phyloP scores from a whole-genome alignment of 2,329 filamentous ascomycete genomes.

The Monosporascus ibericus region DNA sequence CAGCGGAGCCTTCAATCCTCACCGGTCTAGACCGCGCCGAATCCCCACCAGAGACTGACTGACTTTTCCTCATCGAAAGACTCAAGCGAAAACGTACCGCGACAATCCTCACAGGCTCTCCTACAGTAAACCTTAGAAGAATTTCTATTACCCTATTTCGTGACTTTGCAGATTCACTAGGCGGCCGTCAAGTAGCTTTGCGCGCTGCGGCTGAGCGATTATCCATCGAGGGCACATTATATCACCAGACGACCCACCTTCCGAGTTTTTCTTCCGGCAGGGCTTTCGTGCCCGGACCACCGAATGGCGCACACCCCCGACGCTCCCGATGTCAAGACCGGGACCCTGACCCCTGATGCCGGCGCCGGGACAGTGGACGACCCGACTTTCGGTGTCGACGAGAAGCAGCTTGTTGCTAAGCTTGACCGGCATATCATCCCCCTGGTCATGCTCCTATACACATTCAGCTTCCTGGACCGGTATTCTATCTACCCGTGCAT shows the following conservation, averaged over 20 bases:
- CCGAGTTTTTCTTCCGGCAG: neutral
- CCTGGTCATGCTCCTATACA: conserved; percentile 62
- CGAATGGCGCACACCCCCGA: conserved; percentile 6
- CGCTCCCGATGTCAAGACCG: conserved; percentile 13
- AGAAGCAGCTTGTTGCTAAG: conserved; percentile 57
- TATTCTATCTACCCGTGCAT: conserved; percentile 27
- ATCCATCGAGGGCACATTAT: too few relatives aligned
- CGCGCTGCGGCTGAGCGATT: too few relatives aligned
- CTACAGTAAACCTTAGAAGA: neutral
- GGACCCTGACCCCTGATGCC: conserved; percentile 3
- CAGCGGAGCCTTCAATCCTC: neutral
- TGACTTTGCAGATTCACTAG: too few relatives aligned
- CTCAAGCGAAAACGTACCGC: neutral
- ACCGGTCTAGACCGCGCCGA: neutral
- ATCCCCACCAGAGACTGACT: neutral
- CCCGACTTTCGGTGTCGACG: conserved; percentile 23
- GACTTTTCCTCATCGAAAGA: neutral
- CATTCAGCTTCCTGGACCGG: conserved; percentile 71
- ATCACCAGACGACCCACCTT: too few relatives aligned
- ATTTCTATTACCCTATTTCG: too few relatives aligned
- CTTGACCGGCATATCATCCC: conserved; percentile 60
- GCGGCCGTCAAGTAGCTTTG: too few relatives aligned
- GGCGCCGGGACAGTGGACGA: conserved; percentile 6
- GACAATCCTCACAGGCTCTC: neutral
- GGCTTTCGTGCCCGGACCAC: neutral